A percentile compares a stretch with the other conserved stretches of the same genome.
These are phyloP conservation scores for Melampsora americana DNA, from an alignment of 1,284 basidiomycete genomes.

Conservation along the genomic window DNA sequence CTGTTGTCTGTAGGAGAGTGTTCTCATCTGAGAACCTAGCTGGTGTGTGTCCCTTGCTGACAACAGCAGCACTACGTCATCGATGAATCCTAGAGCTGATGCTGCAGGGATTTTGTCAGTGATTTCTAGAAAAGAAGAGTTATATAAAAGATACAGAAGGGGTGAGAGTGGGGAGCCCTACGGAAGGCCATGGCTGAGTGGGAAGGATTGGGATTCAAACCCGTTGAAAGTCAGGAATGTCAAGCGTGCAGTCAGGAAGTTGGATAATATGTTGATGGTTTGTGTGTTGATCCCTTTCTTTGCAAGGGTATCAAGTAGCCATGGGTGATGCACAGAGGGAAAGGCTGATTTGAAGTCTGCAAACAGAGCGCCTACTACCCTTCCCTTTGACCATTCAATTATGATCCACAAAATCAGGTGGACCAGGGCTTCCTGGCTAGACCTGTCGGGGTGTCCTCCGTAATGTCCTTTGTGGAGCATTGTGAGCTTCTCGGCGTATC, in stretches of 20 bases:
- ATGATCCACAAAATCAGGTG: not conserved
- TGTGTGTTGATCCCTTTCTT: not conserved
- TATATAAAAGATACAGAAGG: not conserved
- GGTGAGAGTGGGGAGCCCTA: not conserved
- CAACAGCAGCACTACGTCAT: not conserved
- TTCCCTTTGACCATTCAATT: not conserved
- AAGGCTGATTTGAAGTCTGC: not conserved
- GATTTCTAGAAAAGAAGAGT: not conserved
- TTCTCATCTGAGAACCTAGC: not conserved
- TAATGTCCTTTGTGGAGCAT: constrained; percentile 8
- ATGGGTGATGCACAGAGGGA: not conserved
- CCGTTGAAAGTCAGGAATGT: not conserved
- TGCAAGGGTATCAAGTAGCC: not conserved
- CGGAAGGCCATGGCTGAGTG: not conserved
- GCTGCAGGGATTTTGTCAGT: not conserved
- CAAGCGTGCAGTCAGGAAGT: not conserved
- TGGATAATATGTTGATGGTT: not conserved
- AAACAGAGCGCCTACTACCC: not conserved
- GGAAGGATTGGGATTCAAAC: not conserved
- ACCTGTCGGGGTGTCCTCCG: not conserved
- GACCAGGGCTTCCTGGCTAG: not conserved
- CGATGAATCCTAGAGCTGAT: not conserved
- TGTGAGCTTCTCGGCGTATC: not conserved
- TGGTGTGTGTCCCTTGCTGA: not conserved
- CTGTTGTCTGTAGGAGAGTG: not conserved